Conservation (phyloP, 192 early-diverging fungal genomes). For the Linnemannia elongata region DNA sequence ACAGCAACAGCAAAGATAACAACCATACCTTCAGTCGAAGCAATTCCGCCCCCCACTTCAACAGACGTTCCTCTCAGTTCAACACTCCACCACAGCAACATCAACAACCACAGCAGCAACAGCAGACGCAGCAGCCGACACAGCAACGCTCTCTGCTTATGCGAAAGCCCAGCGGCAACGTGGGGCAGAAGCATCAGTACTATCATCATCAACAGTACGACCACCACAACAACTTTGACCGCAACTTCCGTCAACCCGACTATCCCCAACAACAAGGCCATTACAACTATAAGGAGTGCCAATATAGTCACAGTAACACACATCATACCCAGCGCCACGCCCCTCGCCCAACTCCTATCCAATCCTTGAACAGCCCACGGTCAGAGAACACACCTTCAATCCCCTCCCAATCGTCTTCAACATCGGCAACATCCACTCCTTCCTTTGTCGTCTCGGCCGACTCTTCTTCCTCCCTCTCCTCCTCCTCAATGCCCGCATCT, state of each 20-base stretch:
- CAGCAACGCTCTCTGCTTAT: background rate
- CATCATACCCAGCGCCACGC: slow-evolving; percentile 11
- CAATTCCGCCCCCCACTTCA: background rate
- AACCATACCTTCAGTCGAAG: background rate
- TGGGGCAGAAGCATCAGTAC: slow-evolving; percentile 31
- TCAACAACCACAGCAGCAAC: slow-evolving; percentile 14
- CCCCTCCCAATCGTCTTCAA: background rate
- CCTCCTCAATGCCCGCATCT: background rate
- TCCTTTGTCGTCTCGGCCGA: background rate
- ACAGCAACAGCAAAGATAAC: background rate
- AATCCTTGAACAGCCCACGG: background rate
- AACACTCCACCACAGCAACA: background rate
- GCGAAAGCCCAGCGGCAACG: slow-evolving; percentile 14
- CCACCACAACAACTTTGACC: slow-evolving; percentile 14
- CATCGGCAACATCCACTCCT: background rate
- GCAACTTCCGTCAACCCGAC: background rate
- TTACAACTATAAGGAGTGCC: background rate
- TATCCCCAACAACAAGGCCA: slow-evolving; percentile 10
- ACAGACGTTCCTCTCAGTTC: background rate
- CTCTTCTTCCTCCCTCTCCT: background rate
- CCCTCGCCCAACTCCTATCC: background rate
- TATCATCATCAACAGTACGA: slow-evolving; percentile 26
- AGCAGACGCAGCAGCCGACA: background rate
- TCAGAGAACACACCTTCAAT: background rate
- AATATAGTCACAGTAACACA: slow-evolving; percentile 7